These are phyloP conservation scores for Erucastrum elatum DNA, from an alignment of 345 rosid species.

Conservation along the genomic window DNA sequence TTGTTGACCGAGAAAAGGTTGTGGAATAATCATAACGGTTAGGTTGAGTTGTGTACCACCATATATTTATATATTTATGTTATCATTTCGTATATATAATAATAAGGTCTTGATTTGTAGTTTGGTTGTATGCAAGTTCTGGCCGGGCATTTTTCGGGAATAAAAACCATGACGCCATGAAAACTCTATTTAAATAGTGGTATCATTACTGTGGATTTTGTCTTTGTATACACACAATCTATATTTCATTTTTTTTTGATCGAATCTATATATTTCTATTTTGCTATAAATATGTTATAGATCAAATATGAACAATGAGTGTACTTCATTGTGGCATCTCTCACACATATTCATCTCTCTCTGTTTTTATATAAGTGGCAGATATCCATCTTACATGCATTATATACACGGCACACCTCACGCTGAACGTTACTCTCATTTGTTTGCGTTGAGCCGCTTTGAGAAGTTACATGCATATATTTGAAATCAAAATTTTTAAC, in stretches of 20 bases:
- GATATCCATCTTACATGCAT: slow-evolving; percentile 12
- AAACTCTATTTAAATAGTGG: slow-evolving; percentile 32
- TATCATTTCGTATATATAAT: slow-evolving; percentile 17
- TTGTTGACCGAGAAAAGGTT: slow-evolving; percentile 60
- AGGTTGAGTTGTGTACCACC: slow-evolving; percentile 55
- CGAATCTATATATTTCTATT: background rate
- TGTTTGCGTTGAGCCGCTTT: background rate
- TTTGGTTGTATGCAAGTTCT: slow-evolving; percentile 71
- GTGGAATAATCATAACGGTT: slow-evolving; percentile 77
- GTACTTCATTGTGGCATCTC: background rate
- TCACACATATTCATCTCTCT: slow-evolving; percentile 4
- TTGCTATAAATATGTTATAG: background rate
- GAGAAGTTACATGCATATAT: background rate
- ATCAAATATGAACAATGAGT: slow-evolving; percentile 4
- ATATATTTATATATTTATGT: slow-evolving; percentile 35
- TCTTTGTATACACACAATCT: slow-evolving; percentile 29
- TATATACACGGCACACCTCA: background rate
- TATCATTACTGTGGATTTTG: slow-evolving; percentile 38
- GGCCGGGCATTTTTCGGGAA: slow-evolving; percentile 63
- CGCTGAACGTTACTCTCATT: background rate
- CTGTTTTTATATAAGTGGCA: background rate
- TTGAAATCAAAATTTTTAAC: background rate
- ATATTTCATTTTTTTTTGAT: too few species aligned
- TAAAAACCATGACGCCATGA: slow-evolving; percentile 46
- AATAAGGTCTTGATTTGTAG: slow-evolving; percentile 34